Evolutionary conservation across 2,329 filamentous ascomycete genomes (phyloP).

Genomic region (Microdochium nivale): DNA sequence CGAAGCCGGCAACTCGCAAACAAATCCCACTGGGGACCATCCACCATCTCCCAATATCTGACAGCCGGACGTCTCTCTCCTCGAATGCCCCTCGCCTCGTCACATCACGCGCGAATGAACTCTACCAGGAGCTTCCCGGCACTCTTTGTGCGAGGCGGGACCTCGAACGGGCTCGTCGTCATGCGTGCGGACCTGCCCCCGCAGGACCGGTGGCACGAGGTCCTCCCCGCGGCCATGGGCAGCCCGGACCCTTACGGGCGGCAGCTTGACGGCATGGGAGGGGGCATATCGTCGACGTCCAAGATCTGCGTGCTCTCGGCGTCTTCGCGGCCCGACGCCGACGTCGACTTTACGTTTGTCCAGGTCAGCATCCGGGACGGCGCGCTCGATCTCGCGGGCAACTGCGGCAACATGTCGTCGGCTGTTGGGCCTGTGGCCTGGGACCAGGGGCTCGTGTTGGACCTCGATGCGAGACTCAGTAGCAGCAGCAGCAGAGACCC

Average conservation of each 20-base stretch:
- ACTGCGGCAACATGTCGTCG: constrained; percentile 52
- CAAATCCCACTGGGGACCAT: too few species aligned
- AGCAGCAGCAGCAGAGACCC: too few species aligned
- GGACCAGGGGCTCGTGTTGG: constrained; percentile 38
- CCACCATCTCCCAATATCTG: too few species aligned
- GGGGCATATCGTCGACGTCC: constrained; percentile 27
- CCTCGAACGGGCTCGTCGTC: constrained; percentile 22
- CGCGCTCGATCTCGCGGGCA: constrained; percentile 46
- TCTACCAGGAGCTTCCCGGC: constrained; percentile 19
- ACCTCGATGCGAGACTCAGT: not conserved
- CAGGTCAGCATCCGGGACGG: constrained; percentile 45
- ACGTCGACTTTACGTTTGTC: constrained; percentile 27
- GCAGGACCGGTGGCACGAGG: constrained; percentile 20
- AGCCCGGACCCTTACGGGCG: constrained; percentile 51
- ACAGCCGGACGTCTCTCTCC: too few species aligned
- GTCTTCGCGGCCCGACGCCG: constrained; percentile 26
- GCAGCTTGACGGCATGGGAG: constrained; percentile 58
- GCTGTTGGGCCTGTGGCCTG: constrained; percentile 50
- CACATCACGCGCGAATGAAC: not conserved
- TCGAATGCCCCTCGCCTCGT: too few species aligned
- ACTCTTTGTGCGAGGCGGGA: constrained; percentile 26
- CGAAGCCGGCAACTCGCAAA: too few species aligned
- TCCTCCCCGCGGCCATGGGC: constrained; percentile 19
- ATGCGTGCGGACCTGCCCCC: constrained; percentile 25
- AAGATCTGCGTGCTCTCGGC: constrained; percentile 61